These are phyloP conservation scores for Nothophoma quercina DNA, from an alignment of 2,329 filamentous ascomycete genomes.

Conservation along the genomic window DNA sequence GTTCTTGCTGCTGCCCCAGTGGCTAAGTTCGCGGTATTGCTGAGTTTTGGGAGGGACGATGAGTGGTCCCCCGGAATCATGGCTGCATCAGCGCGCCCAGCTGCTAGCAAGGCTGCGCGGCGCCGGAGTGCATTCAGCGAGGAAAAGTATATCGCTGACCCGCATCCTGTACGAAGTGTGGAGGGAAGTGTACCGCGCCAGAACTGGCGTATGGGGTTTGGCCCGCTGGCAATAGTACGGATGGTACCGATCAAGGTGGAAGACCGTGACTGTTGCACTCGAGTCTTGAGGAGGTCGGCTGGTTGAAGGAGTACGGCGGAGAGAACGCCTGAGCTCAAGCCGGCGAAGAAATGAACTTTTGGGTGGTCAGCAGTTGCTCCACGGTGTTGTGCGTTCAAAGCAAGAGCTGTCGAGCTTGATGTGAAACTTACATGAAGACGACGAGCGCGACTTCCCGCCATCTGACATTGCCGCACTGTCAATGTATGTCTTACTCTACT, in stretches of 20 bases:
- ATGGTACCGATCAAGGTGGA: constrained; percentile 73
- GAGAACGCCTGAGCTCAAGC: constrained; percentile 83
- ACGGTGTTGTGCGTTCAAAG: not conserved
- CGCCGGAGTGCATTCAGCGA: constrained; percentile 85
- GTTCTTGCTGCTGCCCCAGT: constrained; percentile 86
- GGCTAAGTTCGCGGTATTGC: constrained; percentile 82
- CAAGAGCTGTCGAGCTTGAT: constrained; percentile 22
- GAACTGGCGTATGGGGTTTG: constrained; percentile 73
- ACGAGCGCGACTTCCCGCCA: constrained; percentile 58
- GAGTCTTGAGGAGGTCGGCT: constrained; percentile 94
- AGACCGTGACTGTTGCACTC: constrained; percentile 85
- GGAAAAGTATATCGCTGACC: constrained; percentile 93
- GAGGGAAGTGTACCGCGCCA: constrained; percentile 95
- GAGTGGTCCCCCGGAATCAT: constrained; percentile 53
- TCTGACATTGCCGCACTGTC: constrained; percentile 58
- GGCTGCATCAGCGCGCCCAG: constrained; percentile 22
- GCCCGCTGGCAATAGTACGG: constrained; percentile 71
- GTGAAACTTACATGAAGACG: constrained; percentile 55
- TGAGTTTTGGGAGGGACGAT: constrained; percentile 80
- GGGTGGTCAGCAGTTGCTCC: constrained; percentile 9
- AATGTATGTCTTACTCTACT: constrained; percentile 32
- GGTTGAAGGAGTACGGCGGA: constrained; percentile 93
- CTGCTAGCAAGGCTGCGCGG: constrained; percentile 55
- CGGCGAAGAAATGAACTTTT: constrained; percentile 81
- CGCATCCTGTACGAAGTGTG: constrained; percentile 90